phyloP scores from a whole-genome alignment of 1,284 basidiomycete species.

The Omphalotus olearius region DNA sequence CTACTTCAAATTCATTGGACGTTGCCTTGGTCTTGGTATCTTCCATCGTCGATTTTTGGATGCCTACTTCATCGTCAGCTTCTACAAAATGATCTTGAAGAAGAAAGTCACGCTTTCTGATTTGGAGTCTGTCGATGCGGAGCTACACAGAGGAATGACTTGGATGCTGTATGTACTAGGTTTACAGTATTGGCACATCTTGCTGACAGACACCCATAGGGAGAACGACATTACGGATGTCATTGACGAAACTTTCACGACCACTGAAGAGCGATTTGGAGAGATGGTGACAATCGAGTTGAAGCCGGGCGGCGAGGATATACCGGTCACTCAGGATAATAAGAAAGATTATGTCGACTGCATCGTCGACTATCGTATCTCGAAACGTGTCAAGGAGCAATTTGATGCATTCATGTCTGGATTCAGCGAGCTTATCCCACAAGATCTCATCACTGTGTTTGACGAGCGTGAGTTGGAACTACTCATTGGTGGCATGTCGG shows the following conservation, averaged over 20 bases:
- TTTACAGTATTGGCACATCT: neutral
- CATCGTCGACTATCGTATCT: constrained; percentile 90
- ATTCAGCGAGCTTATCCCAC: constrained; percentile 92
- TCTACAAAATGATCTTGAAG: constrained; percentile 97
- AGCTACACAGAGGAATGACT: constrained; percentile 83
- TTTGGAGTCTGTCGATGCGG: constrained; percentile 84
- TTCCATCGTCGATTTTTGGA: constrained; percentile 96
- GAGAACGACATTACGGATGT: constrained; percentile 91
- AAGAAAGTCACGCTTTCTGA: constrained; percentile 86
- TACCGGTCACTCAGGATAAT: constrained; percentile 89
- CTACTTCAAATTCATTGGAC: constrained; percentile 97
- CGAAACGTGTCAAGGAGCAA: constrained; percentile 89
- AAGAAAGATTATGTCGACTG: constrained; percentile 93
- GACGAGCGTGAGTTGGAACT: constrained; percentile 93
- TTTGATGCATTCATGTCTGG: constrained; percentile 95
- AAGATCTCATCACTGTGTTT: constrained; percentile 92
- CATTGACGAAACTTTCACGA: constrained; percentile 88
- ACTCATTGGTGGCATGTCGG: constrained; percentile 93
- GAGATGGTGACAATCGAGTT: constrained; percentile 91
- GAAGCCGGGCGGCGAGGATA: constrained; percentile 74
- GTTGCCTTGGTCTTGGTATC: constrained; percentile 87
- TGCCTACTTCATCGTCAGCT: constrained; percentile 94
- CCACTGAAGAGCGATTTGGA: constrained; percentile 91
- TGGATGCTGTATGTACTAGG: constrained; percentile 79
- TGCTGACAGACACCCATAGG: constrained; percentile 28